These are phyloP conservation scores for Fraxinus platypoda DNA, from an alignment of 305 asterid genomes.

Conservation along the genomic window DNA sequence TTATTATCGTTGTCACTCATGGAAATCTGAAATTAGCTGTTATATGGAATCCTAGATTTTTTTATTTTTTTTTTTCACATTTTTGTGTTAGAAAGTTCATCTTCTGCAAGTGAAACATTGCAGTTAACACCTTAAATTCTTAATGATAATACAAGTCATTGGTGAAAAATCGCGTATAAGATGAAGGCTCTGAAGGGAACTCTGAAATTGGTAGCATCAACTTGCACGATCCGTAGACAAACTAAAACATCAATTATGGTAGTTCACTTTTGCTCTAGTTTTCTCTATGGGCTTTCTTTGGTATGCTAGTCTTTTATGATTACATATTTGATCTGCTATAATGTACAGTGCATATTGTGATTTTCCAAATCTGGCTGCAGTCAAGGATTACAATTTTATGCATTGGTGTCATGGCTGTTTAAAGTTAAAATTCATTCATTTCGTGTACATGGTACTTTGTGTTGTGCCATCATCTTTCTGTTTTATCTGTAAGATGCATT, in stretches of 20 bases:
- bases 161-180: not conserved
- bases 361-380: not conserved
- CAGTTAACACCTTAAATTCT: not conserved
- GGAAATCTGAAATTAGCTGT: not conserved
- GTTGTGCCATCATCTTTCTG: slow-evolving; percentile 16
- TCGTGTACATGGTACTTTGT: not conserved
- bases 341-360: not conserved
- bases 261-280: not conserved
- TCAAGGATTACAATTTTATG: not conserved
- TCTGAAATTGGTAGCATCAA: not conserved
- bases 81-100: not conserved
- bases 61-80: not conserved
- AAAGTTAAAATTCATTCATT: not conserved
- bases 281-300: not conserved
- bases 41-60: not conserved
- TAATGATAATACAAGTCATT: not conserved
- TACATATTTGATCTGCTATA: not conserved
- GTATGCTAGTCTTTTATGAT: not conserved
- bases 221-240: not conserved
- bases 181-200: not conserved
- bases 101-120: not conserved
- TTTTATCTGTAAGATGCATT: slow-evolving; percentile 18
- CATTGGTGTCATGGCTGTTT: not conserved
- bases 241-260: not conserved
- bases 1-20: not conserved